phyloP scores from a whole-genome alignment of 225 moss, liverwort and hornwort species.

The Ulota crispa region DNA sequence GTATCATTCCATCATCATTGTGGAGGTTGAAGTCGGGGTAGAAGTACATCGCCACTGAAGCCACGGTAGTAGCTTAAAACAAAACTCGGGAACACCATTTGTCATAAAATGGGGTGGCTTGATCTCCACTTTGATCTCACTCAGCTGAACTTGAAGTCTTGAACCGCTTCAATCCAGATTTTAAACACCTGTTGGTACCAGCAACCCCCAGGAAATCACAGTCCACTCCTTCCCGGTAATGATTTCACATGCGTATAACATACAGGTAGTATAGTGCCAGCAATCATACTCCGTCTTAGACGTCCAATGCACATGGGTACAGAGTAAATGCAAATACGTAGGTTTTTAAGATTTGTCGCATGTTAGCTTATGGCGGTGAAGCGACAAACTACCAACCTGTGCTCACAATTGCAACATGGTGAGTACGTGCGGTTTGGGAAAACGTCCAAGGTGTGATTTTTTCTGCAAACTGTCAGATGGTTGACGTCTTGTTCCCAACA shows the following conservation, averaged over 20 bases:
- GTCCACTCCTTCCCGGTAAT: conserved; percentile 1
- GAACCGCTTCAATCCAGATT: conserved; percentile 7
- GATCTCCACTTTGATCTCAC: neutral
- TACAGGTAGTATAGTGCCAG: neutral
- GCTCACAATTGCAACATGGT: conserved; percentile 16
- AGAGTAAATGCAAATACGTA: neutral
- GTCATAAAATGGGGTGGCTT: neutral
- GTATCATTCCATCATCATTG: neutral
- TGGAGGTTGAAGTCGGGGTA: neutral
- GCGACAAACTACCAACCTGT: conserved; percentile 12
- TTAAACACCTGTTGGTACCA: neutral
- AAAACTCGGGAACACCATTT: neutral
- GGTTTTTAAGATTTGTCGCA: neutral
- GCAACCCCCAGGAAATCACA: neutral
- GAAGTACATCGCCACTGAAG: neutral
- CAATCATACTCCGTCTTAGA: neutral
- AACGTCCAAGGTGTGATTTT: neutral
- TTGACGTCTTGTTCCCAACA: conserved; percentile 19
- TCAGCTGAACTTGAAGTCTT: neutral
- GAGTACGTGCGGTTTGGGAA: neutral
- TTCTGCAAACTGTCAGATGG: conserved; percentile 20
- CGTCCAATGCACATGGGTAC: conserved; percentile 9
- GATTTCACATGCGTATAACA: neutral
- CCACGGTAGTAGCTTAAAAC: neutral
- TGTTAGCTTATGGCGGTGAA: neutral